Percentiles rank a stretch among this genome's conserved stretches.
Evolutionary conservation across 2,329 filamentous ascomycete genomes (phyloP).

Genomic region (Trichoderma hamatum): DNA sequence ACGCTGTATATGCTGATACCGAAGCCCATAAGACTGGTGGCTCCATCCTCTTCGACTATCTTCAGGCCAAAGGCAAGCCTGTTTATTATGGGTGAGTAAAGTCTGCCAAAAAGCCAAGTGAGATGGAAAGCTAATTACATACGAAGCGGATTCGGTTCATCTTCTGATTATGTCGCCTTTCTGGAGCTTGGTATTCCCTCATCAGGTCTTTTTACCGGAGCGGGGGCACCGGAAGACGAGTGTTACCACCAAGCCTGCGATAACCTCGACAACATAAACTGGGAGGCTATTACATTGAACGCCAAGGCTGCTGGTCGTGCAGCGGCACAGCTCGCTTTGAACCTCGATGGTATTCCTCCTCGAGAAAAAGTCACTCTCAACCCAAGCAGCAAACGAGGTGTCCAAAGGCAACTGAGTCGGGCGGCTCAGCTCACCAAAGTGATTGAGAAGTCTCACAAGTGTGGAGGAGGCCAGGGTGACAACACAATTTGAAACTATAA

Average conservation of each 20-base stretch:
- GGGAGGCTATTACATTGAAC: conserved; percentile 45
- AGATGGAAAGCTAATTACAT: neutral
- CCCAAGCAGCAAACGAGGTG: conserved; percentile 33
- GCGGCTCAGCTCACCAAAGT: conserved; percentile 34
- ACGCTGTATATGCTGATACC: conserved; percentile 45
- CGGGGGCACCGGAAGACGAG: conserved; percentile 38
- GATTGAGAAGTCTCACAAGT: conserved; percentile 37
- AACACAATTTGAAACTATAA: conserved; percentile 23
- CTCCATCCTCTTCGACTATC: conserved; percentile 38
- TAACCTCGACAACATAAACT: conserved; percentile 46
- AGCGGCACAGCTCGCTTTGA: conserved; percentile 48
- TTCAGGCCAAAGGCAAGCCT: conserved; percentile 35
- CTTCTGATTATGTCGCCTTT: conserved; percentile 46
- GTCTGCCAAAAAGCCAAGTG: too few species aligned
- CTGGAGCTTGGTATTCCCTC: conserved; percentile 42
- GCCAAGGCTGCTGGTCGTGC: conserved; percentile 53
- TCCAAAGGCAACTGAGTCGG: conserved; percentile 34
- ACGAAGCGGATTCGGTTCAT: conserved; percentile 38
- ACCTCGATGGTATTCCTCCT: conserved; percentile 40
- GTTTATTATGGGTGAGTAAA: conserved; percentile 35
- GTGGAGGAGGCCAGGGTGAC: conserved; percentile 33
- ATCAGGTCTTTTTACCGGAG: conserved; percentile 46
- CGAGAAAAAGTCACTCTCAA: conserved; percentile 36
- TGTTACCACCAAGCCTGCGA: conserved; percentile 49
- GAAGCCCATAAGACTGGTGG: conserved; percentile 44